Conservation (phyloP, 345 rosid genomes). For the Syzygium jambos region DNA sequence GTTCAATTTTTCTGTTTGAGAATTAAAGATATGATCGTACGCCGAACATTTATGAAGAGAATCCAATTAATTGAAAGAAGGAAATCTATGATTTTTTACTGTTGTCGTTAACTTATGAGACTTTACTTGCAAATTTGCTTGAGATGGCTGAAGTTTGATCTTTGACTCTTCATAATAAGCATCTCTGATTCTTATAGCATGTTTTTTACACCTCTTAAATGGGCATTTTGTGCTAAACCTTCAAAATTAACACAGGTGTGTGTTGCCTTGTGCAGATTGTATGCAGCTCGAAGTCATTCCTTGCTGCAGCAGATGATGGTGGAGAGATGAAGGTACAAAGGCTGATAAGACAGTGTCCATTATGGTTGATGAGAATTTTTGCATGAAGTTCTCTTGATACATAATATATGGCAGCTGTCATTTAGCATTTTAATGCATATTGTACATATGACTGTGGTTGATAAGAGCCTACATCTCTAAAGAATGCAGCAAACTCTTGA, state of each 20-base stretch:
- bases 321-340: slow-evolving; percentile 71
- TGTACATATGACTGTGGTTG: background rate
- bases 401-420: background rate
- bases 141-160: background rate
- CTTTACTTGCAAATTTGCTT: background rate
- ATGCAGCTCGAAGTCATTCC: slow-evolving; percentile 68
- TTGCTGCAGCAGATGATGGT: slow-evolving; percentile 80
- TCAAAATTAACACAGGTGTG: background rate
- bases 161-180: background rate
- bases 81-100: background rate
- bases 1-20: background rate
- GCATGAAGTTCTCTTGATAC: background rate
- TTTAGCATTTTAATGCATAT: background rate
- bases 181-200: background rate
- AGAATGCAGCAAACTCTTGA: slow-evolving; percentile 11
- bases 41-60: rapidly evolving
- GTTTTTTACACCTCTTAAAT: background rate
- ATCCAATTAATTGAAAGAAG: background rate
- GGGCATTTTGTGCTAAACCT: background rate
- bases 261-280: slow-evolving; percentile 33
- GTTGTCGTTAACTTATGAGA: background rate
- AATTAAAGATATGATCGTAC: background rate
- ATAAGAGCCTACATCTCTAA: background rate
- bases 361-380: background rate
- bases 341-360: background rate